Evolutionary conservation across 225 moss, liverwort and hornwort genomes (phyloP).

Genomic region (Ulota crispa): DNA sequence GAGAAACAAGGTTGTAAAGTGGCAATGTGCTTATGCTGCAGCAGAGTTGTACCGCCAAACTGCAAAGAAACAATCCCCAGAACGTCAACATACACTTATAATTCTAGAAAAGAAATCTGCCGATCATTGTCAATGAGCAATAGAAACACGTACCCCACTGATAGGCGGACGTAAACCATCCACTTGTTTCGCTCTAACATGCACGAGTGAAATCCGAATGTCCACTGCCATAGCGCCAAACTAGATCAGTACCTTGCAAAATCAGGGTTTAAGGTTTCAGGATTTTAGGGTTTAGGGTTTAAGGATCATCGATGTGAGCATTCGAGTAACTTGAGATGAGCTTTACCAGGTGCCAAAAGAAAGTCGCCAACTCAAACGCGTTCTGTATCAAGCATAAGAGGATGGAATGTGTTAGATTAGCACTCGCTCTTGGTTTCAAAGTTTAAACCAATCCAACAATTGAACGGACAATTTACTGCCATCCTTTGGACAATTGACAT

Average conservation of each 20-base stretch:
- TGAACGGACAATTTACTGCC: background rate
- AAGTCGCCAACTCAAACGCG: conserved; percentile 77
- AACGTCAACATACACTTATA: background rate
- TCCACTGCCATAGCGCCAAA: conserved; percentile 49
- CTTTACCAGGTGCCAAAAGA: conserved; percentile 65
- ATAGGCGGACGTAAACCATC: conserved; percentile 50
- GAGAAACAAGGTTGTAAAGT: conserved; percentile 77
- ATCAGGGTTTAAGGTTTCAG: too few species aligned
- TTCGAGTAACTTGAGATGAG: background rate
- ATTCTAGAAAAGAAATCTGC: background rate
- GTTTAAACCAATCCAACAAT: background rate
- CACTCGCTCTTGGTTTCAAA: background rate
- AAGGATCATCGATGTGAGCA: background rate
- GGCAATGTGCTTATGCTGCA: conserved; percentile 82
- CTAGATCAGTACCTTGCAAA: background rate
- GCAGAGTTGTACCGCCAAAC: conserved; percentile 67
- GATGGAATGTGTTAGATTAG: background rate
- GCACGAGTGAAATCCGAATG: conserved; percentile 61
- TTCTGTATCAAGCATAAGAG: conserved; percentile 32
- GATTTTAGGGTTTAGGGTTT: too few species aligned
- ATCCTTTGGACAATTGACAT: background rate
- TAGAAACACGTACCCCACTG: conserved; percentile 40
- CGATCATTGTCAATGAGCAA: background rate
- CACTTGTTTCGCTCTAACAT: conserved; percentile 45
- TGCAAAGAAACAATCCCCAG: conserved; percentile 8